Evolutionary conservation across 1,139 yeast species (phyloP), one percentile per base, ranked within the genome.

Genomic region (Candida pseudoviswanathii): DNA sequence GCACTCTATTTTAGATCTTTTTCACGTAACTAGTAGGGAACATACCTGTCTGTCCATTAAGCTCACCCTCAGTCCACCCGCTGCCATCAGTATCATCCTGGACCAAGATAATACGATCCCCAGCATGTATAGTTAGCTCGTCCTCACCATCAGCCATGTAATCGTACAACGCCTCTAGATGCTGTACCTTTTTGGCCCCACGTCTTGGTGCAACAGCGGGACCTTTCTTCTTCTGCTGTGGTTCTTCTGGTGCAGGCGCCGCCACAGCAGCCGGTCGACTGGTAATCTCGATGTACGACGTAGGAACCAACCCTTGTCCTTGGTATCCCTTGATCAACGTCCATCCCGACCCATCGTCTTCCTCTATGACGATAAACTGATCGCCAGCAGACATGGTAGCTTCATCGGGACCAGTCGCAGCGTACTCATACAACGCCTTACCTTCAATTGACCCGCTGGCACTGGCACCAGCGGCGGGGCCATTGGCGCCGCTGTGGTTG

Each of bases 301-400:
- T 84, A 1, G 99, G 99, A 2, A 92, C 97, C 30, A 94, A 73
- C 0, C 99, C 99, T 8, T 66, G 62, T 53, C 56, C 86, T 75
- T 46, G 71, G 57, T 44, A 66, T 46, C 49, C 72, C 66, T 48
- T 67, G 54, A 58, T 86, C 81, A 57, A 70, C 0, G 96, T 86
- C 99, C 99, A 95, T 0, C 99, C 99, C 5, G 94, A 85, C 0
- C 97, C 97, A 57, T 89, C 94, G 64, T 94, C 98, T 3, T 71
- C 71, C 45, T 81, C 84, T 0, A 86, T 53, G 2, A 94, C 77
- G 3, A 68, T 69, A 37, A 92, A 67, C 3, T 68, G 62, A 43
- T 89, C 96, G 5, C 95, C 92, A 0, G 81, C 80, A 6, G 60
- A 54, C 1, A 94, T 69, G 2, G 82, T 67, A 1, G 84, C 69